phyloP scores from a whole-genome alignment of 139 green algal species.

The Monoraphidium neglectum region DNA sequence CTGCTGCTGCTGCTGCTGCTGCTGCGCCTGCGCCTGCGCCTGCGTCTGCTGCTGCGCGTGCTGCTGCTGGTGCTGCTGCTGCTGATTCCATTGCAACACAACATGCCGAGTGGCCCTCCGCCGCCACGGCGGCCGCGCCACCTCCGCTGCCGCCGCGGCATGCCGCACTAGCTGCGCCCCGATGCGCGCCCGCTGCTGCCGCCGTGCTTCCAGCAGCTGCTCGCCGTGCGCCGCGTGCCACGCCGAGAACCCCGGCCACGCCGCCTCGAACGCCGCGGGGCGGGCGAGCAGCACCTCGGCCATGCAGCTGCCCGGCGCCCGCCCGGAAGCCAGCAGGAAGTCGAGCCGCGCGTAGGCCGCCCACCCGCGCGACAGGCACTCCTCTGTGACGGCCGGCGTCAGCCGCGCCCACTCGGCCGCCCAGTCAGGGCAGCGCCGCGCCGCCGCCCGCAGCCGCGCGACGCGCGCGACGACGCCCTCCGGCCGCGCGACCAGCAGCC shows the following conservation, averaged over 20 bases:
- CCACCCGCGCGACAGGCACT: background rate
- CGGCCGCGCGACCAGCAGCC: slow-evolving; percentile 27
- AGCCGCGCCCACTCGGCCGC: slow-evolving; percentile 28
- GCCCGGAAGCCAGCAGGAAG: slow-evolving; percentile 6
- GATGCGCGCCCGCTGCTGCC: slow-evolving; percentile 3
- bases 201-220: slow-evolving; percentile 16
- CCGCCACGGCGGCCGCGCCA: too few relatives aligned
- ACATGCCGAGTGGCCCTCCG: too few relatives aligned
- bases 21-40: too few relatives aligned
- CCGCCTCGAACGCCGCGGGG: background rate
- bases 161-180: too few relatives aligned
- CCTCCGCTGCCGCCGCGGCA: too few relatives aligned
- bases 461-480: slow-evolving; percentile 22
- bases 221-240: slow-evolving; percentile 8
- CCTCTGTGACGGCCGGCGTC: slow-evolving; percentile 11
- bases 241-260: background rate
- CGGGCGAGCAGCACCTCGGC: slow-evolving; percentile 1
- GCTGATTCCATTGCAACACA: too few relatives aligned
- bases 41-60: too few relatives aligned
- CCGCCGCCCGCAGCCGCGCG: slow-evolving; percentile 16
- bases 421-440: slow-evolving; percentile 14
- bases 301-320: background rate
- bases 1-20: too few relatives aligned
- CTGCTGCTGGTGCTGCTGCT: too few relatives aligned
- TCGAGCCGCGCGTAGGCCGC: slow-evolving; percentile 21